Base-by-base conservation (phyloP, 257 asterid species). In the Craterostigma plantagineum region DNA sequence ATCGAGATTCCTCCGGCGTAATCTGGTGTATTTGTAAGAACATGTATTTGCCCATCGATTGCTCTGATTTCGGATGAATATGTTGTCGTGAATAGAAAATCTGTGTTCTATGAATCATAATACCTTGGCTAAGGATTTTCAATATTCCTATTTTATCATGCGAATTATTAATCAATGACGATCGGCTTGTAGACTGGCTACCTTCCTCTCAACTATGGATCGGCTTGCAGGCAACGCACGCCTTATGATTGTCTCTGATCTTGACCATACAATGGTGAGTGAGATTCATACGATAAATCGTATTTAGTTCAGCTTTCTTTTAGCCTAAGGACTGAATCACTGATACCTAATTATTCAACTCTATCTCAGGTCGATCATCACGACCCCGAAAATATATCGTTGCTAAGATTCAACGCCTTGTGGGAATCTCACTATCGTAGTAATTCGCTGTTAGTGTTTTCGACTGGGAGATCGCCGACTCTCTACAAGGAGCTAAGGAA, bases 231-330 rank as follows among this genome's bases (percentile, higher is more conserved):
- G 62, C 50, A 58, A 73, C 59, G 87, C 99, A 13, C 73, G 62
- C 50, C 91, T 90, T 58, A 79, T 90, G 95, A 75, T 90, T 42
- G 95, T 90, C 50, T 90, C 99, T 0, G 95, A 90, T 79, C 94
- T 90, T 59, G 99, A 90, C 61, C 77, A 75, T 46, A 90, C 99
- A 16, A 90, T 90, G 99, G 99, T 90, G 55, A 52, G 77, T 45
- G 52, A 7, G 30, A 2, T 23, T 23, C 6, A 23, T 23, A 2
- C 30, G 30, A 6, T 23, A n/a, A n/a, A n/a, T n/a, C n/a, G n/a
- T n/a, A n/a, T n/a, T n/a, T n/a, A n/a, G n/a, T n/a, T n/a, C n/a
- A 23, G 30, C 6, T 2, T 23, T 23, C 30, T 23, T 23, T 23
- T 2, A 23, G 30, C 30, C 30, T 23, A 2, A 23, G 30, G 30